These are phyloP conservation scores for Rhododendron simsii DNA, from an alignment of 148 eudicot genomes.

Conservation along the genomic window DNA sequence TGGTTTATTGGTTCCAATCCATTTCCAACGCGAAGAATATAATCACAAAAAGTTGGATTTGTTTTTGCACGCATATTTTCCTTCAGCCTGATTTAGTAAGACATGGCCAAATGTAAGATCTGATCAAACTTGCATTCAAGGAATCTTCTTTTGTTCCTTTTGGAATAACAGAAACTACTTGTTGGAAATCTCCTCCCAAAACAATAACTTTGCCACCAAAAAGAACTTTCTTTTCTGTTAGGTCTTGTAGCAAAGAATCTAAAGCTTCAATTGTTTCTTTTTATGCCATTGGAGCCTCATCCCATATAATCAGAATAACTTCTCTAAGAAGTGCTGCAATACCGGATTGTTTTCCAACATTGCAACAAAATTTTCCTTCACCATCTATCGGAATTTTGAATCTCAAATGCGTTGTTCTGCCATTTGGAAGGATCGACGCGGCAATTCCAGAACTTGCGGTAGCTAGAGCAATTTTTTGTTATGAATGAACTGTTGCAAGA, in stretches of 20 bases:
- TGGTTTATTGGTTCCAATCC: not conserved
- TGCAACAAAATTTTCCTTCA: not conserved
- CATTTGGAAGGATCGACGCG: not conserved
- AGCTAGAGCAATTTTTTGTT: not conserved
- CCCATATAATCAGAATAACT: not conserved
- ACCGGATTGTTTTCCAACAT: not conserved
- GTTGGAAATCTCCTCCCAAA: not conserved
- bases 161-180: not conserved
- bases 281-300: not conserved
- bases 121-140: not conserved
- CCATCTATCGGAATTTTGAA: not conserved
- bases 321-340: not conserved
- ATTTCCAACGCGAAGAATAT: not conserved
- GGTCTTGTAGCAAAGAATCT: not conserved
- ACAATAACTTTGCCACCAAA: not conserved
- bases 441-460: not conserved
- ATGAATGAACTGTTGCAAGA: not conserved
- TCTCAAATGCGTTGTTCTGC: not conserved
- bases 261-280: not conserved
- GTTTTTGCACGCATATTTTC: not conserved
- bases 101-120: not conserved
- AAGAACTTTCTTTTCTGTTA: fast-evolving
- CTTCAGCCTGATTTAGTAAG: not conserved
- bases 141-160: not conserved
- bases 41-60: not conserved